Base-by-base conservation (phyloP, 257 asterid genomes). In the Thymus mandschuricus region DNA sequence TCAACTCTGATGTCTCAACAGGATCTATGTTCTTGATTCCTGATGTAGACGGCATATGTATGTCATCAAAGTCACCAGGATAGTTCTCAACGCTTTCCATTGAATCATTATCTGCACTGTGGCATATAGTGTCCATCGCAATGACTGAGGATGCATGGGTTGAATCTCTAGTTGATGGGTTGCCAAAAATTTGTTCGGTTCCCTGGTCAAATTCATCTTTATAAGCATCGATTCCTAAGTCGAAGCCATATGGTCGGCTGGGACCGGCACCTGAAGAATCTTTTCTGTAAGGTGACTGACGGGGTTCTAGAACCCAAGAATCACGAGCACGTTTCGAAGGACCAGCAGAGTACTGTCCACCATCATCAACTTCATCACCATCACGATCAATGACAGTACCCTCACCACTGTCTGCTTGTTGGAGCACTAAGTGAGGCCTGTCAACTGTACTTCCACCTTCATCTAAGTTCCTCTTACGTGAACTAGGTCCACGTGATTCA, bases 401-500 rank as follows among this genome's bases (percentile, higher is more conserved):
- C 84, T 95, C 99, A 10, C 88, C 87, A 64, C 99, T 95, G 77
- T 95, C 99, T 12, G 96, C 96, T 12, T 85, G 98, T 72, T 86
- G 99, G 74, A 78, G 71, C 49, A 72, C 75, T 76, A 87, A 70
- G 13, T 80, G 96, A 67, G 97, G 95, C 75, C 89, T 81, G 78
- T 95, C 99, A 71, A 85, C 97, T 1, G 99, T 95, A 84, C 99
- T 95, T 81, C 98, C 99, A 76, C 96, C 97, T 88, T 95, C 99
- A 71, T 95, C 98, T 56, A 95, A 74, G 79, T 89, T 81, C 72
- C 98, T 84, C 79, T 95, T 95, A 66, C 89, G 97, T 71, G 99
- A 83, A 86, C 86, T 92, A 70, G 99, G 99, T 38, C 98, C 99
- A 6, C 85, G 90, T 10, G 99, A 95, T 81, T 95, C 99, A 81